A percentile compares a stretch with the other conserved stretches of the same genome.
Evolutionary conservation across 345 rosid species (phyloP).

Genomic region (Raphanus raphanistrum): DNA sequence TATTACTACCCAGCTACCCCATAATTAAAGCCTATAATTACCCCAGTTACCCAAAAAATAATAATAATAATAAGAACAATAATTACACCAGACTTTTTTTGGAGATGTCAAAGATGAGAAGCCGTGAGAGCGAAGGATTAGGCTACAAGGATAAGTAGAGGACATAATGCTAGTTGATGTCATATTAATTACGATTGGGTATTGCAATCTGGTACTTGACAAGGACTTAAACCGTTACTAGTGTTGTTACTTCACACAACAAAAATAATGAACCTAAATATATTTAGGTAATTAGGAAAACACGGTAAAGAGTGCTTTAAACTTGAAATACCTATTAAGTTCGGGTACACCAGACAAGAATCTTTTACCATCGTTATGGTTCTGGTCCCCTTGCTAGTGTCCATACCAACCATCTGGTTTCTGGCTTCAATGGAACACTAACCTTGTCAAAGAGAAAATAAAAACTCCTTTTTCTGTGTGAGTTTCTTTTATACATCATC

Average conservation of each 20-base stretch:
- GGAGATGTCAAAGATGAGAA: too few relatives aligned
- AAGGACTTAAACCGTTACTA: slow-evolving; percentile 11
- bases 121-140: too few relatives aligned
- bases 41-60: too few relatives aligned
- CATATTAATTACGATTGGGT: background rate
- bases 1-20: too few relatives aligned
- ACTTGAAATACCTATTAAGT: slow-evolving; percentile 3
- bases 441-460: too few relatives aligned
- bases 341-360: slow-evolving; percentile 22
- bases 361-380: background rate
- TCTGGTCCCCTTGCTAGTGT: background rate
- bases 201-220: slow-evolving; percentile 10
- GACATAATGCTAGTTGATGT: background rate
- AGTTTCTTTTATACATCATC: too few relatives aligned
- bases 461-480: too few relatives aligned
- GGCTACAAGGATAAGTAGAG: too few relatives aligned
- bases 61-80: too few relatives aligned
- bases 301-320: background rate
- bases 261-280: background rate
- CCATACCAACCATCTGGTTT: slow-evolving; percentile 1
- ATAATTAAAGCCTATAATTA: too few relatives aligned
- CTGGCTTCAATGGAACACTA: background rate
- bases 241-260: slow-evolving; percentile 14
- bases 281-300: slow-evolving; percentile 5
- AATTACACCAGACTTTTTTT: too few relatives aligned